Base-by-base conservation (phyloP, 2,329 filamentous ascomycete genomes). In the Talaromyces funiculosus region DNA sequence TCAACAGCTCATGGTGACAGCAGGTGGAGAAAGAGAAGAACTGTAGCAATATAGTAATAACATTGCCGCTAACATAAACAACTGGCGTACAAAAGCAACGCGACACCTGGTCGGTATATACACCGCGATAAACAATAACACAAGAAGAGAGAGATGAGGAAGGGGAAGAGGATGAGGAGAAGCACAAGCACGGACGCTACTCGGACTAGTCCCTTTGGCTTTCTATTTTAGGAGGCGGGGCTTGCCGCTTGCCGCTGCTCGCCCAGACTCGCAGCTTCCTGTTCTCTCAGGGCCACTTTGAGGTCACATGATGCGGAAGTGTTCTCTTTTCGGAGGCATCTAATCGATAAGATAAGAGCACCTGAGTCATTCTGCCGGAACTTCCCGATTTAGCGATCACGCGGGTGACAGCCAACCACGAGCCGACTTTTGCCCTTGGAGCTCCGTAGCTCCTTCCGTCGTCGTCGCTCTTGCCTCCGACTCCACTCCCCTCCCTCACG, bases 171-270 rank as follows among this genome's bases (percentile, higher is more conserved):
- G 38, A 38, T 9, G 58, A 45, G 43, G 59, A 54, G 51, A n/a
- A n/a, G n/a, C n/a, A n/a, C 33, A 9, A 24, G 51, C 47, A 51
- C 47, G 26, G 45, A 33, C 29, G 3, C 45, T 51, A 33, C 8
- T 20, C 16, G 26, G 37, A 22, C 26, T 54, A 43, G 51, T 45
- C 49, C 49, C 51, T 45, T n/a, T 59, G 56, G 20, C 38, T 37
- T 62, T 62, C 60, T 62, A 62, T 62, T 62, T 62, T 59, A 55
- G 53, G 60, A 59, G 56, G 56, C 57, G 60, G 56, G 60, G 60
- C 56, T 59, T 59, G 60, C 57, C 60, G 56, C 56, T 18, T 54
- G 45, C 55, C 47, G 54, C 53, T 57, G 55, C 14, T 49, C 24
- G 26, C 24, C 45, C 22, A 43, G 40, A 45, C 22, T 49, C 45